Percentiles rank a stretch among this genome's conserved stretches.
Conservation (phyloP, 352 stramenopile genomes). For the Pythium chondricola region DNA sequence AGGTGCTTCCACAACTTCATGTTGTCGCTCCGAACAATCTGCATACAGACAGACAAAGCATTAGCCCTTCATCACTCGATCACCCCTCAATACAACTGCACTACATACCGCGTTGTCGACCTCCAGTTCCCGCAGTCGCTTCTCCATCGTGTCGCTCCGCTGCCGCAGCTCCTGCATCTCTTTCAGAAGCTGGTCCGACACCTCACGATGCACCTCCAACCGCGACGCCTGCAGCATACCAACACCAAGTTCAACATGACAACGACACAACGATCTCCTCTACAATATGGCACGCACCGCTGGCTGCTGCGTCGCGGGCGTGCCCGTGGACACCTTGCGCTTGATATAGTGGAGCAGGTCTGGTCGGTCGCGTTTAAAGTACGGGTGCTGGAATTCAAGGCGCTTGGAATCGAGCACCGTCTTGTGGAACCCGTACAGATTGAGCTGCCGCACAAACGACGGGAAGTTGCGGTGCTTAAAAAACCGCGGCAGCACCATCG, state of each 20-base stretch:
- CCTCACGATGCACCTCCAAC: slow-evolving; percentile 65
- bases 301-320: slow-evolving; percentile 18
- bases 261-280: background rate
- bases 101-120: slow-evolving; percentile 85
- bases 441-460: slow-evolving; percentile 92
- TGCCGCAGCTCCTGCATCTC: slow-evolving; percentile 83
- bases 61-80: no score
- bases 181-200: slow-evolving; percentile 69
- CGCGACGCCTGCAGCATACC: slow-evolving; percentile 41
- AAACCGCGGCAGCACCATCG: slow-evolving; percentile 82
- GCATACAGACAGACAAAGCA: background rate
- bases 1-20: slow-evolving; percentile 86
- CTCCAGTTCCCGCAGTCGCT: slow-evolving; percentile 76
- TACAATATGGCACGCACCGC: slow-evolving; percentile 7
- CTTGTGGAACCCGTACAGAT: slow-evolving; percentile 93
- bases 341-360: slow-evolving; percentile 87
- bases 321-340: slow-evolving; percentile 73
- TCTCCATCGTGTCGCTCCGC: slow-evolving; percentile 85
- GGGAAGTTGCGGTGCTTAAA: slow-evolving; percentile 93
- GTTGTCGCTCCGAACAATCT: slow-evolving; percentile 86
- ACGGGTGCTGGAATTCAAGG: slow-evolving; percentile 91
- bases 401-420: slow-evolving; percentile 89
- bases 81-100: no score
- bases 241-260: slow-evolving; percentile 1
- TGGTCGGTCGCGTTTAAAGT: slow-evolving; percentile 84